These are phyloP conservation scores for Pseudocercospora musae DNA, from an alignment of 2,329 filamentous ascomycete genomes.

Conservation along the genomic window DNA sequence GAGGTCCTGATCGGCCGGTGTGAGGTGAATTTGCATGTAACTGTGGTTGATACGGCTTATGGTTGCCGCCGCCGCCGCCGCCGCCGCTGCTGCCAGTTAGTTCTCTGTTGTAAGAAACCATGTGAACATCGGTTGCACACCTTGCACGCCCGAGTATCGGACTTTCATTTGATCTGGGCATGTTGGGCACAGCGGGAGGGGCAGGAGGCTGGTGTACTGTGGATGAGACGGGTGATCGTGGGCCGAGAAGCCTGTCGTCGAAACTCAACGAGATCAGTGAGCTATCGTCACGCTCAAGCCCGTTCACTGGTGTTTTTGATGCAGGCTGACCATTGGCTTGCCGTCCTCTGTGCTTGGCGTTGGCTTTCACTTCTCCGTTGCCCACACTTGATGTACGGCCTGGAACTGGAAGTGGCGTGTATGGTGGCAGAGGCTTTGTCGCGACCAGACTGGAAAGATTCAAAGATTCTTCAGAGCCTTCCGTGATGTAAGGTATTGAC, in stretches of 20 bases:
- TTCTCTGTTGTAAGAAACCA: neutral
- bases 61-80: neutral
- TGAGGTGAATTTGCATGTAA: neutral
- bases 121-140: neutral
- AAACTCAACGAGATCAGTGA: neutral
- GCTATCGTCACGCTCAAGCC: neutral
- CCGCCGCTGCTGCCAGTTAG: neutral
- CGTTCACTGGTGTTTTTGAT: neutral
- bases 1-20: neutral
- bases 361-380: neutral
- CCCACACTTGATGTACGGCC: slow-evolving; percentile 12
- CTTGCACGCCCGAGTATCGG: slow-evolving; percentile 2
- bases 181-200: neutral
- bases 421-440: slow-evolving; percentile 11
- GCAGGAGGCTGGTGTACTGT: neutral
- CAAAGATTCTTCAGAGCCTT: neutral
- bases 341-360: neutral
- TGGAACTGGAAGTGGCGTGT: slow-evolving; percentile 20
- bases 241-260: neutral
- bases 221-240: neutral
- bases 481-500: slow-evolving; percentile 1
- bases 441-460: neutral
- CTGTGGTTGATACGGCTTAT: neutral
- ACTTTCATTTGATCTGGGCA: neutral
- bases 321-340: neutral